Conservation (phyloP, 495 filamentous ascomycete genomes). For the Penicillium cinerascens region DNA sequence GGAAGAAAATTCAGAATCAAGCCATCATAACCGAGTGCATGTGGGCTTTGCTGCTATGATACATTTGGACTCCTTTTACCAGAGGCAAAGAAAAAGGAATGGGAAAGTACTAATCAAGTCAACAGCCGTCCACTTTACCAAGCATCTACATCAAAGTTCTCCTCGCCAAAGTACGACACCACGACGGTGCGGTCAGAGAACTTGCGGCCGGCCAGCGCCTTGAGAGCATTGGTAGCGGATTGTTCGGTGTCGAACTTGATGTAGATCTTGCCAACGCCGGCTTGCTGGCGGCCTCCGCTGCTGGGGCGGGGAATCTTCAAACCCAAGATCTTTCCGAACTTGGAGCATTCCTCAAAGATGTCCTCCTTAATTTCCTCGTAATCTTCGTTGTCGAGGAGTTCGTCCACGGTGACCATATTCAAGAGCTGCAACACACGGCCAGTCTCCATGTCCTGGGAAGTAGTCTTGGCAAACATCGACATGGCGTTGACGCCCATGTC, state of each 20-base stretch:
- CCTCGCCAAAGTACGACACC: conserved; percentile 86
- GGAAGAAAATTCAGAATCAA: neutral
- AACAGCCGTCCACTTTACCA: conserved; percentile 12
- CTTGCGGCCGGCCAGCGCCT: conserved; percentile 85
- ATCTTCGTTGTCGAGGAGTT: conserved; percentile 88
- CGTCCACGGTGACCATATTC: conserved; percentile 97
- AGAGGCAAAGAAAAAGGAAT: conserved; percentile 8
- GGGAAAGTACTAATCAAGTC: neutral
- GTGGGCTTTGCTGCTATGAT: conserved; percentile 26
- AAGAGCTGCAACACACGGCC: conserved; percentile 83
- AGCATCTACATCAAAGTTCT: conserved; percentile 30
- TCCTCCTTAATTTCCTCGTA: conserved; percentile 97
- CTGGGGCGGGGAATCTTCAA: conserved; percentile 88
- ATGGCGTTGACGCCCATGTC: conserved; percentile 98
- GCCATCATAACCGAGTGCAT: conserved; percentile 21
- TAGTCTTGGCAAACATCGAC: conserved; percentile 97
- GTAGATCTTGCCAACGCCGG: conserved; percentile 96
- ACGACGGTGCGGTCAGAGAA: conserved; percentile 96
- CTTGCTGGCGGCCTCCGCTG: conserved; percentile 72
- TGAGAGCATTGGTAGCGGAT: conserved; percentile 76
- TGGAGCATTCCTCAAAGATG: conserved; percentile 84
- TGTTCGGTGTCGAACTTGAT: conserved; percentile 84
- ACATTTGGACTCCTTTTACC: conserved; percentile 18
- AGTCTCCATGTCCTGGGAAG: conserved; percentile 68
- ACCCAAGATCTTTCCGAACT: conserved; percentile 78